These are phyloP conservation scores for Heteromeles arbutifolia DNA, from an alignment of 306 rosid species.

Conservation along the genomic window DNA sequence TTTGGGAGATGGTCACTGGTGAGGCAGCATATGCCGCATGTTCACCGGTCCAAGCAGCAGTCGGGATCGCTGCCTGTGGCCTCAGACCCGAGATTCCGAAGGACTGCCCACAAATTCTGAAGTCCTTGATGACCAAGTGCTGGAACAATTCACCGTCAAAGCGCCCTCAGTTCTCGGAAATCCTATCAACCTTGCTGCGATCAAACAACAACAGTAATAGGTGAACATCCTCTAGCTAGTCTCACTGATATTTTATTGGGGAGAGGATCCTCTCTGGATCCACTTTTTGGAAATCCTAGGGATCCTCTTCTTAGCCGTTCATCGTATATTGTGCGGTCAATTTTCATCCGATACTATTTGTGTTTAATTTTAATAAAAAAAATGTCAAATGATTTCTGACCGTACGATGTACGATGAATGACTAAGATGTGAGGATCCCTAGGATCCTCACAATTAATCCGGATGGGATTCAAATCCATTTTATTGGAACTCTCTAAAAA, in stretches of 20 bases:
- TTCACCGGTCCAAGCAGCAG: constrained; percentile 97
- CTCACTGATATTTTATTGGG: neutral
- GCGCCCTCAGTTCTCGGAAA: constrained; percentile 85
- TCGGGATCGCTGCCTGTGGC: constrained; percentile 97
- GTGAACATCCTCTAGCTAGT: constrained; percentile 23
- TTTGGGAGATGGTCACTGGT: constrained; percentile 97
- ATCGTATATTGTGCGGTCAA: rapidly evolving
- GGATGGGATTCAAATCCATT: too few relatives aligned
- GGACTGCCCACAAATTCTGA: constrained; percentile 78
- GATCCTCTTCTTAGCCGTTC: too few relatives aligned
- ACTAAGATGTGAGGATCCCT: too few relatives aligned
- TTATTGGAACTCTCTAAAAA: too few relatives aligned
- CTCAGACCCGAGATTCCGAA: constrained; percentile 94
- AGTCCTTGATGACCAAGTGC: constrained; percentile 72
- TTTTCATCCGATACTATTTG: too few relatives aligned
- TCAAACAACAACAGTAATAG: constrained; percentile 50
- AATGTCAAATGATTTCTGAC: too few relatives aligned
- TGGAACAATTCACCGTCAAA: constrained; percentile 90
- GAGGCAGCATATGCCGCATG: constrained; percentile 78
- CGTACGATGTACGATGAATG: too few relatives aligned
- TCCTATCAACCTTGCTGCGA: constrained; percentile 49
- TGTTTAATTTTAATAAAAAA: too few relatives aligned
- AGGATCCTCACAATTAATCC: too few relatives aligned
- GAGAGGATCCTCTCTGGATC: too few relatives aligned
- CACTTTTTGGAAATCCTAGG: too few relatives aligned